A percentile compares a stretch with the other conserved stretches of the same genome.
These are phyloP conservation scores for Hyphopichia fennica DNA, from an alignment of 1,139 yeast genomes.

Conservation along the genomic window DNA sequence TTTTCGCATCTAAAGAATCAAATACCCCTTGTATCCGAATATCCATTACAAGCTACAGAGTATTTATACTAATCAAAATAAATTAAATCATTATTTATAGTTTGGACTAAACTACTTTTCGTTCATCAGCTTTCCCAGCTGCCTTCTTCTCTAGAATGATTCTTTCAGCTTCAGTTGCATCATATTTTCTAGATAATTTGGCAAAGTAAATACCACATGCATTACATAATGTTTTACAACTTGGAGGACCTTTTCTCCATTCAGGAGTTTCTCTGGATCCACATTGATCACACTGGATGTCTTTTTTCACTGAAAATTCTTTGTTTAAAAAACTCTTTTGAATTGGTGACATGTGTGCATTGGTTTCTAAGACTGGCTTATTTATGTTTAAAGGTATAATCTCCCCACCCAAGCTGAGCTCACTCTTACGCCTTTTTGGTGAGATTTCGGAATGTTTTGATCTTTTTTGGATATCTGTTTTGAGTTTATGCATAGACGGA, in stretches of 20 bases:
- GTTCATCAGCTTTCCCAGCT: conserved; percentile 1
- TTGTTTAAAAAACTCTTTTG: conserved; percentile 11
- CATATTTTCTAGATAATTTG: conserved; percentile 29
- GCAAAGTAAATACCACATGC: conserved; percentile 48
- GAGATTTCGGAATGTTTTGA: background rate
- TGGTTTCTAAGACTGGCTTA: conserved; percentile 3
- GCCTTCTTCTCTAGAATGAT: conserved; percentile 22
- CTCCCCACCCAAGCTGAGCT: conserved; percentile 11
- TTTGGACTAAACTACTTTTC: conserved; percentile 1
- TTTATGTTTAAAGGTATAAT: conserved; percentile 12
- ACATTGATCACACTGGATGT: conserved; percentile 27
- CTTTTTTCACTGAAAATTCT: conserved; percentile 16
- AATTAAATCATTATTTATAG: no score
- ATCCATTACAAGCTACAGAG: no score
- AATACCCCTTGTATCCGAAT: background rate
- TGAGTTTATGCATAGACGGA: background rate
- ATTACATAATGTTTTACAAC: conserved; percentile 44
- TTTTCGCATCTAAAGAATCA: background rate
- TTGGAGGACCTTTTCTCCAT: conserved; percentile 49
- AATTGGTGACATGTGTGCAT: conserved; percentile 2
- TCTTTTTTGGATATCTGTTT: background rate
- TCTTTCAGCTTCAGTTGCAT: conserved; percentile 22
- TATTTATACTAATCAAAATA: no score
- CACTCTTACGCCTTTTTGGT: background rate
- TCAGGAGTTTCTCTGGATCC: conserved; percentile 39